These are phyloP conservation scores for Kurtzmaniella quercitrusa DNA, from an alignment of 1,139 yeast species.

Conservation along the genomic window DNA sequence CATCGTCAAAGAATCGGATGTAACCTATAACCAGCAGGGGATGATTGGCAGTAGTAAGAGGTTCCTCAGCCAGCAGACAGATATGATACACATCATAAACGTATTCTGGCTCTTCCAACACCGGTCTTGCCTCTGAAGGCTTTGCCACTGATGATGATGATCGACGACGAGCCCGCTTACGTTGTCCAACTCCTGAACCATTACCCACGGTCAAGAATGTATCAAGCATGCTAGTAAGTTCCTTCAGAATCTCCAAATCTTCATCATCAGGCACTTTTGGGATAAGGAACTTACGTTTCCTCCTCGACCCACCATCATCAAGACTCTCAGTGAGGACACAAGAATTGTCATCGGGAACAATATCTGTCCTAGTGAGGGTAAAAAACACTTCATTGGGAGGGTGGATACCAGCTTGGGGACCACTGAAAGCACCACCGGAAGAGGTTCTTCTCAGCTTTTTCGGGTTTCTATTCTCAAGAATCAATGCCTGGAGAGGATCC, in stretches of 20 bases:
- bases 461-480: slow-evolving; percentile 34
- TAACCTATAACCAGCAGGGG: slow-evolving; percentile 59
- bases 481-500: slow-evolving; percentile 80
- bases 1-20: slow-evolving; percentile 64
- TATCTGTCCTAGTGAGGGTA: slow-evolving; percentile 63
- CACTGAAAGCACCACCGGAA: slow-evolving; percentile 6
- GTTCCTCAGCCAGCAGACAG: slow-evolving; percentile 20
- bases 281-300: slow-evolving; percentile 27
- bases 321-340: background rate
- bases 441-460: slow-evolving; percentile 22
- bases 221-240: slow-evolving; percentile 64
- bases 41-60: slow-evolving; percentile 49
- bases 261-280: slow-evolving; percentile 35
- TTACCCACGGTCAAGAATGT: slow-evolving; percentile 43
- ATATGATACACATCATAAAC: slow-evolving; percentile 81
- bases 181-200: slow-evolving; percentile 2
- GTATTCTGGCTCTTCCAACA: slow-evolving; percentile 52
- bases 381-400: slow-evolving; percentile 36
- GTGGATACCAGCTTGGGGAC: slow-evolving; percentile 8
- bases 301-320: background rate
- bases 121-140: slow-evolving; percentile 4
- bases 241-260: slow-evolving; percentile 48
- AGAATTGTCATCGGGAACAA: slow-evolving; percentile 11
- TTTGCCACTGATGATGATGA: background rate
- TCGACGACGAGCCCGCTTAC: background rate